Conservation (phyloP, 441 rosid species). For the Macaranga tanarius region DNA sequence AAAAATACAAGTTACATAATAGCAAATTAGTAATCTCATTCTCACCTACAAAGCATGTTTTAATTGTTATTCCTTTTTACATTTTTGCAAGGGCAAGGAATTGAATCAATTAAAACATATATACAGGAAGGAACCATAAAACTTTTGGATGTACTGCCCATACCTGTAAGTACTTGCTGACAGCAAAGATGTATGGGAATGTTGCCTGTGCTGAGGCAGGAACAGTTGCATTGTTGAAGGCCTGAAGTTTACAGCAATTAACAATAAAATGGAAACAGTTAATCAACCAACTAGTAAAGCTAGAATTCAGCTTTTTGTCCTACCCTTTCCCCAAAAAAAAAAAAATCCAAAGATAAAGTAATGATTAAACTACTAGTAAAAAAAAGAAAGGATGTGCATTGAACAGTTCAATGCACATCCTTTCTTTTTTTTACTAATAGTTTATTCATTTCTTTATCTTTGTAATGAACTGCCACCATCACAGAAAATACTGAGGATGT, state of each 20-base stretch:
- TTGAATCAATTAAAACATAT: background rate
- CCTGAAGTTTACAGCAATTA: conserved; percentile 42
- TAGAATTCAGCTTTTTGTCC: conserved; percentile 4
- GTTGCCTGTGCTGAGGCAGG: conserved; percentile 81
- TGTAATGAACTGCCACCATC: background rate
- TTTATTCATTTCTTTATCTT: no score
- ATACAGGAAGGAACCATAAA: background rate
- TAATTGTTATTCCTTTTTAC: background rate
- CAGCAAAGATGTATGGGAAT: conserved; percentile 78
- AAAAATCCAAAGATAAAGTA: background rate
- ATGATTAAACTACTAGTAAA: background rate
- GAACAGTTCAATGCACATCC: no score
- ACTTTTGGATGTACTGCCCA: conserved; percentile 9
- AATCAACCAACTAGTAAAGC: background rate
- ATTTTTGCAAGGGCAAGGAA: background rate
- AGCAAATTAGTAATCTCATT: background rate
- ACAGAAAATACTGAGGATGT: no score
- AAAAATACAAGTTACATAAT: background rate
- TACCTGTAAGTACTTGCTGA: conserved; percentile 97
- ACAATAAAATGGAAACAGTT: background rate
- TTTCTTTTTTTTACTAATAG: no score
- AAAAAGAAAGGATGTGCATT: no score
- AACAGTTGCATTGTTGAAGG: conserved; percentile 85
- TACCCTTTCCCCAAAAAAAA: conserved; percentile 12
- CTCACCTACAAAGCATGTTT: background rate